Evolutionary conservation across 1,139 yeast species (phyloP).

Genomic region (Diutina neorugosa): DNA sequence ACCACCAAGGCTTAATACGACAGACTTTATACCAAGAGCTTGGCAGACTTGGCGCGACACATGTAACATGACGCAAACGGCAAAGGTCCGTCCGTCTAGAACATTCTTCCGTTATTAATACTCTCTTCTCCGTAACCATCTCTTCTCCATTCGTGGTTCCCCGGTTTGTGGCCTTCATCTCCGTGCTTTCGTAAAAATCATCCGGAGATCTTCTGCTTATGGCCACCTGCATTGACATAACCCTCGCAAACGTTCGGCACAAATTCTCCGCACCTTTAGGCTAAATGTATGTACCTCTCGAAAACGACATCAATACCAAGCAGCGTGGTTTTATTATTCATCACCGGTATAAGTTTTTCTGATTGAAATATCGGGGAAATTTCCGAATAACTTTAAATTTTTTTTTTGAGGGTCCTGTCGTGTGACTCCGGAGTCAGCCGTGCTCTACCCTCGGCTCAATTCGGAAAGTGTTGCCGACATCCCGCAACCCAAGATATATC

Average conservation of each 20-base stretch:
- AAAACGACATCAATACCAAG: background rate
- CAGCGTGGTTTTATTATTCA: background rate
- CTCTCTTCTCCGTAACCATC: no score
- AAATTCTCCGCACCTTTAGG: background rate
- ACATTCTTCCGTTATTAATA: background rate
- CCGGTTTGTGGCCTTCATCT: background rate
- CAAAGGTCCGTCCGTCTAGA: background rate
- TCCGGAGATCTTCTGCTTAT: background rate
- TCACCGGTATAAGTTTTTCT: background rate
- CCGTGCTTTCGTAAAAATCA: background rate
- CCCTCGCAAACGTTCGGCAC: background rate
- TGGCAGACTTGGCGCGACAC: background rate
- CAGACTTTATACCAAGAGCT: background rate
- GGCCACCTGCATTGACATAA: background rate
- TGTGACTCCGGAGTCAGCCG: background rate
- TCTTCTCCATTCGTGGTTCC: background rate
- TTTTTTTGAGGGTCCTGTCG: background rate
- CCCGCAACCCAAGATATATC: background rate
- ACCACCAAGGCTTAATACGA: background rate
- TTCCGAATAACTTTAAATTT: background rate
- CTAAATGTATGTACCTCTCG: background rate
- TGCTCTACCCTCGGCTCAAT: background rate
- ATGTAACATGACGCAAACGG: background rate
- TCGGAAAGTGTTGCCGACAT: background rate
- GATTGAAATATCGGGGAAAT: background rate